phyloP scores from a whole-genome alignment of 1,284 basidiomycete species.

The Ceratobasidium theobromae region DNA sequence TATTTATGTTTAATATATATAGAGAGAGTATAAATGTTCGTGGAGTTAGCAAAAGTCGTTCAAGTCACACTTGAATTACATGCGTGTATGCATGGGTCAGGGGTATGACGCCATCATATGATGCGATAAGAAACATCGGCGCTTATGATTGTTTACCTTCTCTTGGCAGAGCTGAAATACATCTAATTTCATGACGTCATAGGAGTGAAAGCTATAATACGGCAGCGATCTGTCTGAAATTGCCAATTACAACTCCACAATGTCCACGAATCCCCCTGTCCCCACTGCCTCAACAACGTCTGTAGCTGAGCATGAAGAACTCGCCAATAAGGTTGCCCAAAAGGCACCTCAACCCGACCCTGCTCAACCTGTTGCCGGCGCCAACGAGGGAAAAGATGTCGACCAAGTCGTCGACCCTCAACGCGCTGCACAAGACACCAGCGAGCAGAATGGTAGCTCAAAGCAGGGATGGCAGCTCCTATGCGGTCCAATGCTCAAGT shows the following conservation, averaged over 20 bases:
- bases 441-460: background rate
- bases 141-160: background rate
- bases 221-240: no score
- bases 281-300: background rate
- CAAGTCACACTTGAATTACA: no score
- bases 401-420: constrained; percentile 17
- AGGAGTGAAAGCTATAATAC: no score
- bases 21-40: no score
- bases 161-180: background rate
- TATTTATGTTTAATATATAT: no score
- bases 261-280: background rate
- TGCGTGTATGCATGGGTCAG: no score
- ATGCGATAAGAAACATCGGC: background rate
- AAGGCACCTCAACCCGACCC: constrained; percentile 26
- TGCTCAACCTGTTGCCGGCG: constrained; percentile 19
- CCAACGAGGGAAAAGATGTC: constrained; percentile 23
- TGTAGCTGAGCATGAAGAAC: background rate
- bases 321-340: constrained; percentile 14
- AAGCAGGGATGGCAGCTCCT: constrained; percentile 14
- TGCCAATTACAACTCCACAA: constrained; percentile 6
- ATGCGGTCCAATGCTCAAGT: constrained; percentile 28
- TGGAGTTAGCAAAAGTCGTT: no score
- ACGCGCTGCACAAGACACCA: constrained; percentile 17
- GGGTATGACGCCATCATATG: no score
- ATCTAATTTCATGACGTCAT: background rate